Evolutionary conservation across 2,329 filamentous ascomycete genomes (phyloP), one percentile per base, ranked within the genome.

Genomic region (Penicillium corylophilum): DNA sequence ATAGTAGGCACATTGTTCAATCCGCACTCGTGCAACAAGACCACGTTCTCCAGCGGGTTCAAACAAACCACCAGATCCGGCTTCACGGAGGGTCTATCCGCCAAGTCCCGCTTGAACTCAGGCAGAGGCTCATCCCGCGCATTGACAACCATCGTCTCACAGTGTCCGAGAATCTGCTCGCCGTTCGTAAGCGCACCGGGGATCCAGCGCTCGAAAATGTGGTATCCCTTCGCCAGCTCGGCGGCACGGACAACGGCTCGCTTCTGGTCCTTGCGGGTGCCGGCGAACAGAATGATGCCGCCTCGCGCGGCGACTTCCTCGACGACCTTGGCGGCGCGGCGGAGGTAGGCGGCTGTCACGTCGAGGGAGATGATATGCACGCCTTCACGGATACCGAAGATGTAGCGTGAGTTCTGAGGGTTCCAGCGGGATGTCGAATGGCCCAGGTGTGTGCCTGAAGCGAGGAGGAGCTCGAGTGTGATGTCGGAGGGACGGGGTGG

Each of bases 341-440:
- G 86, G 49, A 99, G 82, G 73, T 97, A 87, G 15, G 91, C 87
- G 13, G 91, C 90, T 28, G 89, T 97, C 54, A 85, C 82, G 70
- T 99, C 94, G 3, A 97, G 85, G 9, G 87, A 88, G 71, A 99
- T 96, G 70, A 99, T 91, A 75, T 96, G 93, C 55, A 95, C 86
- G 15, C 88, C 90, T 61, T 94, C 83, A 40, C 94, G 82, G 55
- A 95, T 83, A 63, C 94, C 94, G 70, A 89, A 92, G 70, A 99
- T 97, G 76, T 97, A 97, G 61, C 89, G 84, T 59, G 91, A 87
- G 76, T 97, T 99, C 46, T 85, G 86, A 10, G 94, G 92, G 74
- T 99, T 95, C 94, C 94, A 99, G 44, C 92, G 81, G 55, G 89
- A 89, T 0, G 88, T 93, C 65, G 89, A 83, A 75, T 99, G 94